These are phyloP conservation scores for Phaeosphaeria sp. DNA, from an alignment of 2,329 filamentous ascomycete genomes.

Conservation along the genomic window DNA sequence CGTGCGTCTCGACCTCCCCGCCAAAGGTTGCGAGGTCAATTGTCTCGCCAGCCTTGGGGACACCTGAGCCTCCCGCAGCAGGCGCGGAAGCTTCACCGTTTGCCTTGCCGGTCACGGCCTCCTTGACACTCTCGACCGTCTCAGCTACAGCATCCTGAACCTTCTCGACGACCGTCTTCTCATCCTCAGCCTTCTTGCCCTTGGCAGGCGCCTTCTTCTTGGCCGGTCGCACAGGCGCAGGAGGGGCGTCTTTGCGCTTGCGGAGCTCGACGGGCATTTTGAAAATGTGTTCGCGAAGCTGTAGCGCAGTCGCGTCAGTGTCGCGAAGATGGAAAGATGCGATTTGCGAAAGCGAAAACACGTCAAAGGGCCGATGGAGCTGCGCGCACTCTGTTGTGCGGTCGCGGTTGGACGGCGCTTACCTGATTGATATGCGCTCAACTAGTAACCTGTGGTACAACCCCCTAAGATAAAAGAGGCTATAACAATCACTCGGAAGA, in stretches of 20 bases:
- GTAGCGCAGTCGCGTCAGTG: constrained; percentile 25
- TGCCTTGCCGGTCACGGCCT: constrained; percentile 37
- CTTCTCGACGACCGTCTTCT: constrained; percentile 46
- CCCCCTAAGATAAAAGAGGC: constrained; percentile 13
- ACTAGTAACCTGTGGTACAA: constrained; percentile 20
- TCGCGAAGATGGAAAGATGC: constrained; percentile 22
- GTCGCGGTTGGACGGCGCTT: constrained; percentile 20
- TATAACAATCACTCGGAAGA: constrained; percentile 8
- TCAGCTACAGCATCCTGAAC: constrained; percentile 40
- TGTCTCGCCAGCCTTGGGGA: constrained; percentile 56
- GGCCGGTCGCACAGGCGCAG: constrained; percentile 54
- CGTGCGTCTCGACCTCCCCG: constrained; percentile 81
- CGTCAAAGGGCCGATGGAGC: not conserved
- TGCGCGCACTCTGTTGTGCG: constrained; percentile 2
- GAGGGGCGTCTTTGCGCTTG: constrained; percentile 65
- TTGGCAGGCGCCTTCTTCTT: constrained; percentile 56
- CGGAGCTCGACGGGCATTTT: constrained; percentile 63
- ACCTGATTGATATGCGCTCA: constrained; percentile 8
- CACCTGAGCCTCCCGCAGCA: constrained; percentile 23
- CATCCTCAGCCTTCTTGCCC: constrained; percentile 34
- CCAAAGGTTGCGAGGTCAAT: constrained; percentile 64
- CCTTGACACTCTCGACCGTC: constrained; percentile 41
- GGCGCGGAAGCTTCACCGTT: constrained; percentile 36
- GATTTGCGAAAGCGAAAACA: constrained; percentile 3
- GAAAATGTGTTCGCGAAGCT: constrained; percentile 32